phyloP scores from a whole-genome alignment of 2,329 filamentous ascomycete species.

The Alternaria ventricosa region DNA sequence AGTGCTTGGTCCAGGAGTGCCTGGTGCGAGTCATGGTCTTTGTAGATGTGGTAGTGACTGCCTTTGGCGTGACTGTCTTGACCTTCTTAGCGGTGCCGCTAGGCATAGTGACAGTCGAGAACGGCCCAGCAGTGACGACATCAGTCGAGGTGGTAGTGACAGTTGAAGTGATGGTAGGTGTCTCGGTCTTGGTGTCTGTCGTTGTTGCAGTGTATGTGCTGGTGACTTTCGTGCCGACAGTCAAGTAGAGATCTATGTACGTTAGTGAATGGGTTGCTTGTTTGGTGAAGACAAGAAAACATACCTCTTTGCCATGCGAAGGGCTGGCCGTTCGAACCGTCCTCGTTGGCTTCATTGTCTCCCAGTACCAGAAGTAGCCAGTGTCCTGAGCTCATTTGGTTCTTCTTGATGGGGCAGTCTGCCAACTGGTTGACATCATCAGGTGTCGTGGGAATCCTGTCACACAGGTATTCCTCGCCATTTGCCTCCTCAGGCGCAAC shows the following conservation, averaged over 20 bases:
- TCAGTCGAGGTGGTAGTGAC: constrained; percentile 31
- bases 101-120: constrained; percentile 40
- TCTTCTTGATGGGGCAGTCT: constrained; percentile 53
- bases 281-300: constrained; percentile 22
- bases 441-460: constrained; percentile 49
- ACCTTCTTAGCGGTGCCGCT: constrained; percentile 41
- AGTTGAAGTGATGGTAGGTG: constrained; percentile 34
- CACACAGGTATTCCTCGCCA: constrained; percentile 51
- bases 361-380: constrained; percentile 55
- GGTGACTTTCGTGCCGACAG: constrained; percentile 42
- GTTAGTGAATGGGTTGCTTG: constrained; percentile 3
- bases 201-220: constrained; percentile 42
- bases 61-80: constrained; percentile 40
- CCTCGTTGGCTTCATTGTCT: constrained; percentile 48
- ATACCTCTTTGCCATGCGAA: constrained; percentile 56
- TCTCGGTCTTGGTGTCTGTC: constrained; percentile 40
- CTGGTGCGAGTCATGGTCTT: constrained; percentile 37
- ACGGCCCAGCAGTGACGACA: constrained; percentile 35
- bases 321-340: constrained; percentile 40
- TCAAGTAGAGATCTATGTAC: constrained; percentile 38
- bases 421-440: constrained; percentile 49
- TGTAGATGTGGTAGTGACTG: constrained; percentile 33
- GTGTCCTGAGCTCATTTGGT: constrained; percentile 52
- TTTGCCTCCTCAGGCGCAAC: constrained; percentile 29
- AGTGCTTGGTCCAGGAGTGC: constrained; percentile 33